Base-by-base conservation (phyloP, 1,284 basidiomycete species). In the Fomitopsis betulina region DNA sequence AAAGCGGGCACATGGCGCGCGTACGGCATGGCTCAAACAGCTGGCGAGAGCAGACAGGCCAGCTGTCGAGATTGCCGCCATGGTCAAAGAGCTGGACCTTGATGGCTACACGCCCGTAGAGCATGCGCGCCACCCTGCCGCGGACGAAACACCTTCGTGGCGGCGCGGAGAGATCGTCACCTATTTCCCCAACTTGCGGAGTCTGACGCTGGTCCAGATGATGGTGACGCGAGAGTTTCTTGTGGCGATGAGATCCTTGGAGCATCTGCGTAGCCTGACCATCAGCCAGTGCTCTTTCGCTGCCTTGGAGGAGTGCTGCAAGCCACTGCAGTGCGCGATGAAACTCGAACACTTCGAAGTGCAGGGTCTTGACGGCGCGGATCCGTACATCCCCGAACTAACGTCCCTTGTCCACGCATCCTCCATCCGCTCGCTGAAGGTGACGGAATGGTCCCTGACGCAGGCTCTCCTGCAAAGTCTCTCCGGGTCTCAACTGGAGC, bases 221-320 rank as follows among this genome's bases (percentile, higher is more conserved):
- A 52, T 54, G 4, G 35, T 63, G 6, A 17, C 53, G 12, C 39
- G 8, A 6, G 49, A 54, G 10, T 53, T 63, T 54, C 47, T 63
- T 42, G 25, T 35, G 13, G 45, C 56, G 25, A 35, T 59, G 12
- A 37, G 21, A 10, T 15, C 50, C 17, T 25, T 60, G 32, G 23
- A 38, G 9, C 33, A 40, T 30, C 57, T 63, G 10, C 35, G 50
- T 15, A 52, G n/a, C 30, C 43, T 63, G 33, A 39, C 23, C 43
- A 63, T 63, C 57, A 57, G 43, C 27, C 30, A 58, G n/a, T 63
- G 62, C 50, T 15, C 23, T 13, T 59, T 56, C 43, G 49, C 49
- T 4, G 32, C 45, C 37, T 12, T 10, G 19, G 27, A 37, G 23
- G 35, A 40, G 15, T 21, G 19, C 32, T 21, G 27, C 37, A 19